Evolutionary conservation across 2,329 filamentous ascomycete genomes (phyloP).

Genomic region (Seiridium unicorne): DNA sequence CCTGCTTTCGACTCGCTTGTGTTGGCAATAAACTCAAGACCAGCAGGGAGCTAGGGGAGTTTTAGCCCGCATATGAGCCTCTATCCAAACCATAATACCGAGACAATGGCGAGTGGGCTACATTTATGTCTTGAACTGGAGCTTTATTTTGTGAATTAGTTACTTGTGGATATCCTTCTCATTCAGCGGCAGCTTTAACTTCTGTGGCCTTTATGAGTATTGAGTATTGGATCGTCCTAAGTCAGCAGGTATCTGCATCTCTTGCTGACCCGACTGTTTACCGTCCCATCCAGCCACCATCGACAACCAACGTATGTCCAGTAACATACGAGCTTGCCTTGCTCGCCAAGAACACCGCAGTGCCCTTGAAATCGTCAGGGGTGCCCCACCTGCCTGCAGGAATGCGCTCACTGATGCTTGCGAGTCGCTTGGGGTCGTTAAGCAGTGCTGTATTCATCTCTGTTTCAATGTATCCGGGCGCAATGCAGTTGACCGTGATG

Average conservation of each 20-base stretch:
- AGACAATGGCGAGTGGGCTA: no score
- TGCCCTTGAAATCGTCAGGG: conserved; percentile 86
- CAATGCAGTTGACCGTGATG: conserved; percentile 83
- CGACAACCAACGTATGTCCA: conserved; percentile 79
- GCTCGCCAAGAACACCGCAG: conserved; percentile 74
- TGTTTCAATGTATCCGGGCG: conserved; percentile 87
- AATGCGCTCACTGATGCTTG: conserved; percentile 76
- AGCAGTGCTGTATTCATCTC: conserved; percentile 90
- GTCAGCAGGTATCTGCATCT: neutral
- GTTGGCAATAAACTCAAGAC: no score
- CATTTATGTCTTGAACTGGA: no score
- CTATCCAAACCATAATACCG: no score
- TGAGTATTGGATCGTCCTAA: no score
- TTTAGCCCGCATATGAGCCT: neutral
- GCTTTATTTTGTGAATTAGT: no score
- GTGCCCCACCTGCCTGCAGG: conserved; percentile 80
- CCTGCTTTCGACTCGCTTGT: neutral
- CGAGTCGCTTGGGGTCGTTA: conserved; percentile 65
- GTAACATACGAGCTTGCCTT: conserved; percentile 77
- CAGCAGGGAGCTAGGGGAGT: no score
- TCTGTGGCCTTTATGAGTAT: no score
- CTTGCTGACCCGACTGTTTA: conserved; percentile 34
- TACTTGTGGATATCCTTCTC: no score
- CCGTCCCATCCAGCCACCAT: conserved; percentile 92
- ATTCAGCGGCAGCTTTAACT: no score